phyloP scores from a whole-genome alignment of 768 basidiomycete species.

The Mycena olivaceomarginata region DNA sequence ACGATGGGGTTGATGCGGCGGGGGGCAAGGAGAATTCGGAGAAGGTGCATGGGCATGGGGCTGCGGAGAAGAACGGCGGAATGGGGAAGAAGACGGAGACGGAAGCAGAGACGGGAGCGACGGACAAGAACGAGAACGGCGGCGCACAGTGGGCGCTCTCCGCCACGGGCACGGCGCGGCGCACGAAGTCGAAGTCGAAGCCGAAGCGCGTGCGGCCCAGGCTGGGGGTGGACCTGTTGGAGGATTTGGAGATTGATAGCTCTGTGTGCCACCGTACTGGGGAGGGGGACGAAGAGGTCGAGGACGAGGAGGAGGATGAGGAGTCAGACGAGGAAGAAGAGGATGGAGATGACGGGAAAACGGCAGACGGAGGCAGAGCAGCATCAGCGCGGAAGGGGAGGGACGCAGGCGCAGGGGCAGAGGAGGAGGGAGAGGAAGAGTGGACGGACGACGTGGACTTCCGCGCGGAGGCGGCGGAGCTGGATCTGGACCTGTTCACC shows the following conservation, averaged over 20 bases:
- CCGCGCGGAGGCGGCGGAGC: constrained; percentile 17
- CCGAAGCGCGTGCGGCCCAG: neutral
- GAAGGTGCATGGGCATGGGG: too few species aligned
- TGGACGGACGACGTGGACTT: constrained; percentile 36
- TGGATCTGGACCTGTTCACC: neutral
- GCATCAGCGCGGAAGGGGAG: too few species aligned
- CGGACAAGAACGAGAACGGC: neutral
- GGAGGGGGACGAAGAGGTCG: neutral
- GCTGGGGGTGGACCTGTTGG: neutral
- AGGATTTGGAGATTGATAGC: neutral
- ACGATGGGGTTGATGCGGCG: too few species aligned
- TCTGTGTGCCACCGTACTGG: neutral
- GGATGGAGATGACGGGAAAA: neutral
- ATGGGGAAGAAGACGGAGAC: neutral
- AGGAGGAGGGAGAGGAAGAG: neutral
- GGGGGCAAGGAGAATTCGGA: too few species aligned
- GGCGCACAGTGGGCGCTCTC: neutral
- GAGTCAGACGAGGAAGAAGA: neutral
- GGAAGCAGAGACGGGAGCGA: neutral
- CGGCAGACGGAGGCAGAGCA: too few species aligned
- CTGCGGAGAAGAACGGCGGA: neutral
- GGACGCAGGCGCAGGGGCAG: too few species aligned
- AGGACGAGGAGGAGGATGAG: neutral
- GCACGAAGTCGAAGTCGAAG: neutral
- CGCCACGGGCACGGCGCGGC: neutral